These are phyloP conservation scores for Filobasidium wieringae DNA, from an alignment of 768 basidiomycete species.

Conservation along the genomic window DNA sequence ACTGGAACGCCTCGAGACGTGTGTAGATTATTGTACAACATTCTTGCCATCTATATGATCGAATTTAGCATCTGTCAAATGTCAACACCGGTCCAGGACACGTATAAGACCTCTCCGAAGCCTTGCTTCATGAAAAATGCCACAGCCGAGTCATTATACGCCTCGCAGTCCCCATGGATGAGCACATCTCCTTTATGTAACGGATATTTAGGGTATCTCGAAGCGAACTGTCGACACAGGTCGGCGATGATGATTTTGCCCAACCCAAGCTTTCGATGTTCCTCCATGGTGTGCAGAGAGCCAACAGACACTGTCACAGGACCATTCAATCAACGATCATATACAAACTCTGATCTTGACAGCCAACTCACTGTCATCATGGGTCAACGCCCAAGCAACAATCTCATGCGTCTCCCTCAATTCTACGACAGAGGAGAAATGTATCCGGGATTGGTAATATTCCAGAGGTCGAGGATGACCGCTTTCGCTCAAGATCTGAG, in stretches of 20 bases:
- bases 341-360: too few species aligned
- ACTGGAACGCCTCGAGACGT: too few species aligned
- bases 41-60: not conserved
- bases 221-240: not conserved
- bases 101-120: not conserved
- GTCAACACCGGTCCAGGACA: not conserved
- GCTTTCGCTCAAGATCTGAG: not conserved
- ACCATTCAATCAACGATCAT: too few species aligned
- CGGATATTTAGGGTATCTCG: not conserved
- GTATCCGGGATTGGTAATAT: not conserved
- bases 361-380: not conserved
- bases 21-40: not conserved
- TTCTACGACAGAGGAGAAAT: not conserved
- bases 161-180: slow-evolving; percentile 3
- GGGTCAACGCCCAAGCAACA: not conserved
- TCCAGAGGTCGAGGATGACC: not conserved
- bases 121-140: not conserved
- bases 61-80: not conserved
- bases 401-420: not conserved
- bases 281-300: not conserved
- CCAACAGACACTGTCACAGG: not conserved
- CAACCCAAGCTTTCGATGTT: not conserved
- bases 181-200: not conserved
- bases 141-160: not conserved
- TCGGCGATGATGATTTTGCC: not conserved